A percentile compares a stretch with the other conserved stretches of the same genome.
These are phyloP conservation scores for Quercus glauca DNA, from an alignment of 306 rosid genomes.

Conservation along the genomic window DNA sequence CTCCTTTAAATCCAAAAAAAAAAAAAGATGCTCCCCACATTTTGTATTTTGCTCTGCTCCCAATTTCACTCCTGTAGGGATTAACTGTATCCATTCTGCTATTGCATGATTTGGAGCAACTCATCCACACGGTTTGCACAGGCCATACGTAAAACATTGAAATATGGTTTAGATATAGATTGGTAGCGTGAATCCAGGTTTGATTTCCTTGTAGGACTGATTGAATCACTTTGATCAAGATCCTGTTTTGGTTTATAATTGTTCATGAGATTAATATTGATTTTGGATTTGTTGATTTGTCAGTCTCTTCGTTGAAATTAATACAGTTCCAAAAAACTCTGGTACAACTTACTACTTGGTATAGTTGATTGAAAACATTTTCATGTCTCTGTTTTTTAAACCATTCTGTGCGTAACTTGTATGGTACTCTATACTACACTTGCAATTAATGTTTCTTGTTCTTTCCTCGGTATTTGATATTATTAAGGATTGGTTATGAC, in stretches of 20 bases:
- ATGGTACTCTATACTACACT: not conserved
- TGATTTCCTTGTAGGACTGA: not conserved
- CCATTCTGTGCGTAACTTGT: not conserved
- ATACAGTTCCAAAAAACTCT: not conserved
- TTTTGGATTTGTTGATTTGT: not conserved
- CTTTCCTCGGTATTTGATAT: slow-evolving; percentile 18
- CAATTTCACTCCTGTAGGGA: not conserved
- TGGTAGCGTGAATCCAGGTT: not conserved
- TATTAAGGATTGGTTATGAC: slow-evolving; percentile 33
- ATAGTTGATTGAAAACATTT: not conserved
- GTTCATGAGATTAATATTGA: not conserved
- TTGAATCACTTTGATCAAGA: not conserved
- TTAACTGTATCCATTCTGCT: not conserved
- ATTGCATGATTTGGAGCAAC: not conserved
- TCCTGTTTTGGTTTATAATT: not conserved
- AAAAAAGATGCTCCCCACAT: not conserved
- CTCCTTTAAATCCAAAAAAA: no score
- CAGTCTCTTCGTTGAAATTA: not conserved
- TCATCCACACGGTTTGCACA: not conserved
- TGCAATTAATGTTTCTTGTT: not conserved
- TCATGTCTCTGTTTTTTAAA: not conserved
- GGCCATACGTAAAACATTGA: not conserved
- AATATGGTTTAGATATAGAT: not conserved
- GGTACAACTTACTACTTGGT: not conserved
- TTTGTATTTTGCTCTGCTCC: not conserved